Evolutionary conservation across 2,329 filamentous ascomycete genomes (phyloP).

Genomic region (Fusarium pilosicola): DNA sequence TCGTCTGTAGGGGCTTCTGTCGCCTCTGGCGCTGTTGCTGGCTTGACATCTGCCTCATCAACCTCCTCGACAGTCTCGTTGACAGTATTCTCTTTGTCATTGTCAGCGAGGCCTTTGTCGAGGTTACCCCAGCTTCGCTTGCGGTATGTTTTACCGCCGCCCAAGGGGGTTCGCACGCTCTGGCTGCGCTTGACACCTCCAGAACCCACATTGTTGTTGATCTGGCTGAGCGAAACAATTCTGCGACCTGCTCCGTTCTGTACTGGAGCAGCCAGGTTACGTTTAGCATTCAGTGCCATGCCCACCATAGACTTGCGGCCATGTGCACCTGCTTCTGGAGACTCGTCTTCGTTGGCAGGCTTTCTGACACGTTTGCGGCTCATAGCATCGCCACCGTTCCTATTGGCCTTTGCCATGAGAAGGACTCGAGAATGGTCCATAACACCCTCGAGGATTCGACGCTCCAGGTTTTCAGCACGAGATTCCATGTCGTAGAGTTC

Average conservation of each 20-base stretch:
- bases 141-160: slow-evolving; percentile 58
- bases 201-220: slow-evolving; percentile 76
- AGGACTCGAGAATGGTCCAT: slow-evolving; percentile 95
- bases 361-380: slow-evolving; percentile 66
- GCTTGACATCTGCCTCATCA: slow-evolving; percentile 46
- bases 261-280: slow-evolving; percentile 57
- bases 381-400: slow-evolving; percentile 63
- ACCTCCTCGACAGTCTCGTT: slow-evolving; percentile 72
- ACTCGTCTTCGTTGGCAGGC: slow-evolving; percentile 43
- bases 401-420: slow-evolving; percentile 76
- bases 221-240: slow-evolving; percentile 91
- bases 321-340: slow-evolving; percentile 35
- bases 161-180: slow-evolving; percentile 73
- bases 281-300: slow-evolving; percentile 65
- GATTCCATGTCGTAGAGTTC: slow-evolving; percentile 92
- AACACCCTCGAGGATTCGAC: slow-evolving; percentile 91
- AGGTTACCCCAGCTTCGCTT: slow-evolving; percentile 75
- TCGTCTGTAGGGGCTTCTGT: slow-evolving; percentile 39
- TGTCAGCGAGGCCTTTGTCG: slow-evolving; percentile 61
- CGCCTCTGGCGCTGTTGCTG: slow-evolving; percentile 22
- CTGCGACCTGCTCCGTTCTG: slow-evolving; percentile 72
- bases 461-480: slow-evolving; percentile 88
- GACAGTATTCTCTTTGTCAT: slow-evolving; percentile 70
- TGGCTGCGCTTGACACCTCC: slow-evolving; percentile 79
- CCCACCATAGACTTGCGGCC: slow-evolving; percentile 55